These are phyloP conservation scores for Beauveria brongniartii DNA, from an alignment of 2,329 filamentous ascomycete species.

Conservation along the genomic window DNA sequence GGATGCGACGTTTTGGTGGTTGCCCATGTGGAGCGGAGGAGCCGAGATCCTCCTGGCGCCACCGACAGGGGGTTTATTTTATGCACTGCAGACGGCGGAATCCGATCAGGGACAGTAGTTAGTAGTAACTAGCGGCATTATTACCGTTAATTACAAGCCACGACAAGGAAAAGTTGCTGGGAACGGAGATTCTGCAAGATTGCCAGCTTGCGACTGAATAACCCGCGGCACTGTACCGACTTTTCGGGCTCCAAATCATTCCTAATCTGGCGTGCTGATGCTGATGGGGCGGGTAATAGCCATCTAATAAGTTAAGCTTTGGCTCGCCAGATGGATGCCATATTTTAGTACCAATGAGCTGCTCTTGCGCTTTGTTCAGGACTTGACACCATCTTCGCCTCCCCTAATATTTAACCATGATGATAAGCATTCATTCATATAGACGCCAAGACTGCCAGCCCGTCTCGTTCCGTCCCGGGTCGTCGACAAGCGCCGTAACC, in stretches of 20 bases:
- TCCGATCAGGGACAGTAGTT: background rate
- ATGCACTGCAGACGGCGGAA: background rate
- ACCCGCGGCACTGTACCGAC: too few species aligned
- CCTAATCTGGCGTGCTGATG: background rate
- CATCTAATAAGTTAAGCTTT: background rate
- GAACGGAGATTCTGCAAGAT: background rate
- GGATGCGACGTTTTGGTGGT: background rate
- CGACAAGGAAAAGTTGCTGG: background rate
- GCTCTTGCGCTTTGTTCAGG: background rate
- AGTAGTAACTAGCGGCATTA: too few species aligned
- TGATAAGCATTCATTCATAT: too few species aligned
- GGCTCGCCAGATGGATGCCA: too few species aligned
- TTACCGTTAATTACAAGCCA: too few species aligned
- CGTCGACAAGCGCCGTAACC: too few species aligned
- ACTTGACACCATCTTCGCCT: too few species aligned
- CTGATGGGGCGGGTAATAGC: background rate
- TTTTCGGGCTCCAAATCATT: background rate
- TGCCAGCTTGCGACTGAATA: background rate
- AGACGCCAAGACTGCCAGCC: too few species aligned
- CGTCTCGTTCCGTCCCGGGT: too few species aligned
- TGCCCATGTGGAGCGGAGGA: background rate
- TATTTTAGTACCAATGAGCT: constrained; percentile 3
- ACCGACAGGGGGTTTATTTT: background rate
- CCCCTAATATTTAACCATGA: too few species aligned
- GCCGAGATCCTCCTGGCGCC: constrained; percentile 1